Percentiles rank a stretch among this genome's conserved stretches.
These are phyloP conservation scores for Fusarium sp. DNA, from an alignment of 2,329 filamentous ascomycete species.

Conservation along the genomic window DNA sequence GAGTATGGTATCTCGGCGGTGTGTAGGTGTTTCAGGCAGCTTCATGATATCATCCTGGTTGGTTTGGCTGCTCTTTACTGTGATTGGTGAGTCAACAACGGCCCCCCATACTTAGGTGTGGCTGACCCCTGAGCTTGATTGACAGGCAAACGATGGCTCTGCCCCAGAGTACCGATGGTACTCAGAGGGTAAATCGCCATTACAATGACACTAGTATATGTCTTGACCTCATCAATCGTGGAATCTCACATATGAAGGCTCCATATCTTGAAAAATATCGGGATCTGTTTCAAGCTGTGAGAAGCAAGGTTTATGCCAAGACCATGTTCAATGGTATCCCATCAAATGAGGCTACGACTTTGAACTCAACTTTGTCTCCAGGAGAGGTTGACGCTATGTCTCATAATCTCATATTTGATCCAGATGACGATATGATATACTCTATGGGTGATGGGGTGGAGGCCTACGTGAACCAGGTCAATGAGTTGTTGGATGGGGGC, in stretches of 20 bases:
- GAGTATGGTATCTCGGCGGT: conserved; percentile 3
- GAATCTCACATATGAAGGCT: not conserved
- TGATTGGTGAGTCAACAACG: conserved; percentile 1
- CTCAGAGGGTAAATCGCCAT: not conserved
- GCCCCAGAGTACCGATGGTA: rapidly evolving
- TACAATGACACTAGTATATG: not conserved
- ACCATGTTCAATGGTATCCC: not conserved
- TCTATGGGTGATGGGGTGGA: not conserved
- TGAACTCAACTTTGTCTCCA: not conserved
- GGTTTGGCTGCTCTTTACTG: conserved; percentile 9
- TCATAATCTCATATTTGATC: rapidly evolving
- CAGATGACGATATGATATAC: not conserved
- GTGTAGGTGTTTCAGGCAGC: conserved; percentile 4
- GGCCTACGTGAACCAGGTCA: conserved; percentile 8
- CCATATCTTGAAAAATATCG: not conserved
- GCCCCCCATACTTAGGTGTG: not conserved
- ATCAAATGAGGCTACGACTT: not conserved
- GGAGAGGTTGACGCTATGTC: not conserved
- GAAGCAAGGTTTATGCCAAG: conserved; percentile 1
- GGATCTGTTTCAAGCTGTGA: not conserved
- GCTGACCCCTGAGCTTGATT: not conserved
- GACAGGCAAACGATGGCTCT: conserved; percentile 4
- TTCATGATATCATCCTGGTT: conserved; percentile 9
- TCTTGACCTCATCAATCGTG: not conserved
- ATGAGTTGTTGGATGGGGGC: conserved; percentile 5